A percentile compares a stretch with the other conserved stretches of the same genome.
phyloP scores from a whole-genome alignment of 139 green algal genomes.

The Haematococcus lacustris region DNA sequence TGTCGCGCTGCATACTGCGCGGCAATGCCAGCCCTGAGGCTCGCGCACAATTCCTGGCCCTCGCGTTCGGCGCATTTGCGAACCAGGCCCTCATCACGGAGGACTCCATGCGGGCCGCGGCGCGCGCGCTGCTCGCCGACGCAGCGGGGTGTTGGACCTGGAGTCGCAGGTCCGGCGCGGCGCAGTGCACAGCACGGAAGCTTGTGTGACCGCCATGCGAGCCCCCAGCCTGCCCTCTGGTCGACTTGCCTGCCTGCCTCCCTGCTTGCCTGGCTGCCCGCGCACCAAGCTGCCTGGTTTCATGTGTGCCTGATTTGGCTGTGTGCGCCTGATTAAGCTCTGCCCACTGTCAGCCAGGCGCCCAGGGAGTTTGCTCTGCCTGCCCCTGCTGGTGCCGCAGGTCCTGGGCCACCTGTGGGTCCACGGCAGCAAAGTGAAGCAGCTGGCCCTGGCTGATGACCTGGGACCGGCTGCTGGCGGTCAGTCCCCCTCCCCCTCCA shows the following conservation, averaged over 20 bases:
- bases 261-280: no score
- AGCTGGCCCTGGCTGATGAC: constrained; percentile 57
- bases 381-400: no score
- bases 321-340: no score
- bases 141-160: constrained; percentile 51
- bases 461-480: constrained; percentile 38
- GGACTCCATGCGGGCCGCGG: constrained; percentile 20
- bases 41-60: constrained; percentile 27
- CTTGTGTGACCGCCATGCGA: no score
- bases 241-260: no score
- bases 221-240: no score
- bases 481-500: no score
- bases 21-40: constrained; percentile 23
- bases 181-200: no score
- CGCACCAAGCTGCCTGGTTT: no score
- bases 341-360: no score
- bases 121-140: constrained; percentile 44
- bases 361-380: no score
- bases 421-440: constrained; percentile 41
- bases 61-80: constrained; percentile 54
- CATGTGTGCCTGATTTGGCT: no score
- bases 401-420: constrained; percentile 60
- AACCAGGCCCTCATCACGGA: not conserved
- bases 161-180: constrained; percentile 43
- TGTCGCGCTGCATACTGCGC: constrained; percentile 52